Conservation (phyloP, 345 rosid genomes). For the Pistacia integerrima region DNA sequence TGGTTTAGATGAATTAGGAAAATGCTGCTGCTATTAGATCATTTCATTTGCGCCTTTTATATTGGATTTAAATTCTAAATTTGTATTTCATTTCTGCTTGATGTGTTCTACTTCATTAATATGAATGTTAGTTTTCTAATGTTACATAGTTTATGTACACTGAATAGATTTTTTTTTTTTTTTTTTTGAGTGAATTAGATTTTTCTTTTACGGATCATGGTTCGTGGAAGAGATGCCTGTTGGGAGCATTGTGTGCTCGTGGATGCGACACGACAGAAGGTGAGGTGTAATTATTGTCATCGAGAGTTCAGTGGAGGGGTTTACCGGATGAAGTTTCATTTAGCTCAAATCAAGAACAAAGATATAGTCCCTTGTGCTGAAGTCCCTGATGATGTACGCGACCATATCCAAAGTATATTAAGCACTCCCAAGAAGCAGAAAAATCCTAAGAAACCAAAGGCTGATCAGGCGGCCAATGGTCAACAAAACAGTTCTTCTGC, state of each 20-base stretch:
- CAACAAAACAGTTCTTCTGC: slow-evolving; percentile 51
- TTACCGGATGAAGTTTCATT: slow-evolving; percentile 70
- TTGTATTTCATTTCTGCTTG: background rate
- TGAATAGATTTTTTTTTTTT: background rate
- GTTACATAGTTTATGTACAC: too few species aligned
- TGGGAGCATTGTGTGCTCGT: slow-evolving; percentile 71
- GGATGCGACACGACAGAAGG: slow-evolving; percentile 61
- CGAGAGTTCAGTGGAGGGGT: slow-evolving; percentile 70
- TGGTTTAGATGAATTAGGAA: background rate
- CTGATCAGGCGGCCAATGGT: slow-evolving; percentile 38
- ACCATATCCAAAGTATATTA: slow-evolving; percentile 43
- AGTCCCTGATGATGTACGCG: slow-evolving; percentile 49
- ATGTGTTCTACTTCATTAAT: background rate
- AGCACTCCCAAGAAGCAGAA: slow-evolving; percentile 52
- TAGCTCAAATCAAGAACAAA: slow-evolving; percentile 64
- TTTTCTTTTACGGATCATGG: slow-evolving; percentile 40
- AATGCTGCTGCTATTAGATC: background rate
- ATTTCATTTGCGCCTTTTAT: background rate
- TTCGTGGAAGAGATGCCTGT: slow-evolving; percentile 69
- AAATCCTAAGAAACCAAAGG: slow-evolving; percentile 43
- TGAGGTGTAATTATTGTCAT: slow-evolving; percentile 59
- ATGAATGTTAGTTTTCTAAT: background rate
- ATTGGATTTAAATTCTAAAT: background rate
- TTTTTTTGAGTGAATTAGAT: background rate
- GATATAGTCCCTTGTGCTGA: slow-evolving; percentile 55